phyloP scores from a whole-genome alignment of 169 alveolate genomes.

The Eimeria falciformis region DNA sequence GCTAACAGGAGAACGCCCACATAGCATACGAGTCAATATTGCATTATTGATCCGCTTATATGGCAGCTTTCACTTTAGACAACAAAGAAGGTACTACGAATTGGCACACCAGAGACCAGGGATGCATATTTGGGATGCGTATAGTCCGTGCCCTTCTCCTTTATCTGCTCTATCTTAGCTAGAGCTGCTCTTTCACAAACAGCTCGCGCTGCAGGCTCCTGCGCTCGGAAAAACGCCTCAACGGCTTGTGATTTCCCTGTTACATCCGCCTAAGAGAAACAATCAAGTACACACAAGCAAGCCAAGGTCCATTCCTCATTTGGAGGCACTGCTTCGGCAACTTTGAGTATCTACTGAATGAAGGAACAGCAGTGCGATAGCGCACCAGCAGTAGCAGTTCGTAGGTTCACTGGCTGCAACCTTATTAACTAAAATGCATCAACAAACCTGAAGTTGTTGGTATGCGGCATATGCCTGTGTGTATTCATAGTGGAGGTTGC shows the following conservation, averaged over 20 bases:
- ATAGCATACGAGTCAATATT: no score
- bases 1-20: no score
- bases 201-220: not conserved
- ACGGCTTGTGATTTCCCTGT: not conserved
- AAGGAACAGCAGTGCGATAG: no score
- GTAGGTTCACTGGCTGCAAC: no score
- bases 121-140: slow-evolving; percentile 19
- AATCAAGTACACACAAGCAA: not conserved
- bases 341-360: no score
- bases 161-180: not conserved
- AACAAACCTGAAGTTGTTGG: slow-evolving; percentile 33
- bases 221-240: not conserved
- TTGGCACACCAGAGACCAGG: slow-evolving; percentile 14
- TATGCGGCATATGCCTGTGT: slow-evolving; percentile 21
- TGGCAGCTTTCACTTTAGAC: no score
- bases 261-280: not conserved
- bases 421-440: no score
- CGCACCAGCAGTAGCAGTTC: no score
- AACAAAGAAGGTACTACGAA: no score
- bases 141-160: slow-evolving; percentile 7
- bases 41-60: no score
- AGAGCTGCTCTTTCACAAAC: slow-evolving; percentile 1
- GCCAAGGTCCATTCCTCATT: no score
- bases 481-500: slow-evolving; percentile 4
- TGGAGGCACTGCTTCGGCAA: no score